Evolutionary conservation across 2,329 filamentous ascomycete genomes (phyloP).

Genomic region (Conoideocrella luteorostrata): DNA sequence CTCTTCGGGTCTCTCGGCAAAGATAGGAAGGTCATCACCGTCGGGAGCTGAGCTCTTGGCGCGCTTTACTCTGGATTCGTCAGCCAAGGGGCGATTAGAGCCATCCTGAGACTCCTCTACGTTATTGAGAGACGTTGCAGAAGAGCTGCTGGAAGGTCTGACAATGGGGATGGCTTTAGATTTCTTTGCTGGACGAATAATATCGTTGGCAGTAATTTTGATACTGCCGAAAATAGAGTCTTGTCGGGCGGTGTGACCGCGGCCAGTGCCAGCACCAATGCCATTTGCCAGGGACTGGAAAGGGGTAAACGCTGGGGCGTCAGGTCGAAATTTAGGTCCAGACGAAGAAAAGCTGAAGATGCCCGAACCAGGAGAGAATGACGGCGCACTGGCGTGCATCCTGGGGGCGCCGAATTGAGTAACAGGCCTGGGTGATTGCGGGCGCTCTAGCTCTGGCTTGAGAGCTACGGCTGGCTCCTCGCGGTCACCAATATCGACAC

Average conservation of each 20-base stretch:
- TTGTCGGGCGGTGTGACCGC: constrained; percentile 35
- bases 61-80: constrained; percentile 70
- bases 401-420: constrained; percentile 33
- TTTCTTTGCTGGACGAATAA: constrained; percentile 59
- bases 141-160: constrained; percentile 51
- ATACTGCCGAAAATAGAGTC: constrained; percentile 65
- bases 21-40: constrained; percentile 67
- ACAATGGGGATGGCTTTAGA: constrained; percentile 83
- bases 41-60: constrained; percentile 58
- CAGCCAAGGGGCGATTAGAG: constrained; percentile 53
- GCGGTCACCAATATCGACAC: constrained; percentile 7
- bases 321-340: constrained; percentile 65
- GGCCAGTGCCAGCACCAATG: constrained; percentile 41
- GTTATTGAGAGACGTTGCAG: constrained; percentile 22
- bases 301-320: constrained; percentile 72
- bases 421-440: constrained; percentile 17
- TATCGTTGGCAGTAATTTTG: constrained; percentile 53
- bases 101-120: constrained; percentile 19
- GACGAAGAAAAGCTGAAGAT: constrained; percentile 64
- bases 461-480: no score
- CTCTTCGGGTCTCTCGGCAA: constrained; percentile 51
- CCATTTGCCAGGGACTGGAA: constrained; percentile 36
- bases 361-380: constrained; percentile 62
- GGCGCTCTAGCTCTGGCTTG: no score
- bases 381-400: constrained; percentile 64